Evolutionary conservation across 345 rosid species (phyloP), one percentile per base, ranked within the genome.

Genomic region (sweet orange (Citrus sinensis)): DNA sequence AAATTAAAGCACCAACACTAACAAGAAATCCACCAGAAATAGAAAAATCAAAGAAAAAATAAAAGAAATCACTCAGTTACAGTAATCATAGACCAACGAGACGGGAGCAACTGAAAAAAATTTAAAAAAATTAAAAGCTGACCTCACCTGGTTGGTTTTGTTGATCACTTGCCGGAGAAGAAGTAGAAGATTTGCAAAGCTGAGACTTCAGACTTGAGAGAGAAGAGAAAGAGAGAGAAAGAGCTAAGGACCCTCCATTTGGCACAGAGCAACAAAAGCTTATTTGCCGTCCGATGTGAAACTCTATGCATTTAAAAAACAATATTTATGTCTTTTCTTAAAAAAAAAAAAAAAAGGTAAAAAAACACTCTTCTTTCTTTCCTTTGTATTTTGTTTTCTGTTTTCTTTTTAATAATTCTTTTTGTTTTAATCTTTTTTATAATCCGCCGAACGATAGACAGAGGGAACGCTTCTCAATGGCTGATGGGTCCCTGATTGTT

Each of bases 171-270:
- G 77, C 76, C 2, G 75, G 76, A 80, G 73, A 82, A 70, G 82
- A 78, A 60, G 82, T 70, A 73, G 76, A 62, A 67, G 71, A 67
- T 74, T 39, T 34, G 51, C 29, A 64, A 46, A 64, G 61, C 20
- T 20, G 68, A 55, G 65, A 17, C 54, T 8, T 7, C 70, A 67
- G 58, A 32, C 34, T 32, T 32, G 25, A 40, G 56, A 22, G 68
- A 66, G 80, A 39, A 9, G 58, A 24, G 65, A 67, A 78, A 69
- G 76, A 78, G 78, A 74, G 71, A 6, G 80, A 54, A 46, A 16
- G 32, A 75, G 72, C 86, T 82, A 86, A 82, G 85, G 90, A 85
- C 85, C 87, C 90, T 90, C 89, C 90, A 85, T 82, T 80, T 75
- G 76, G 72, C 86, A 79, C 78, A 67, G 78, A 83, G 84, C 71